Evolutionary conservation across 1,284 basidiomycete species (phyloP).

Genomic region (Rhodofomes roseus): DNA sequence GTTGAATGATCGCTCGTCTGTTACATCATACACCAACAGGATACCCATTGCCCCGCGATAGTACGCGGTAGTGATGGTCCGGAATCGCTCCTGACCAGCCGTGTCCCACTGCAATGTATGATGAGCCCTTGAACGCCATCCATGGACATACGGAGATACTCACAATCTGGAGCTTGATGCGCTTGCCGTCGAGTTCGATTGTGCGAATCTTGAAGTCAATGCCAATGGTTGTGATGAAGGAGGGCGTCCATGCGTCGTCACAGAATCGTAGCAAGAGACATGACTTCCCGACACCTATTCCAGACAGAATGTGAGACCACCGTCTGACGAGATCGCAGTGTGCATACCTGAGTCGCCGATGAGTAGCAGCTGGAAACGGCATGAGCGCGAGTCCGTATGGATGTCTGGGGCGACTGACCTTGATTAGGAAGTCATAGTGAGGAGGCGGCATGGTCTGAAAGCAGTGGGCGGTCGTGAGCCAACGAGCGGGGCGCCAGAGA

Average conservation of each 20-base stretch:
- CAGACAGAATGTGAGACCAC: slow-evolving; percentile 1
- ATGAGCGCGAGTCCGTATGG: slow-evolving; percentile 7
- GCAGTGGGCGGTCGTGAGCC: not conserved
- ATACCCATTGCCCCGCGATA: slow-evolving; percentile 99
- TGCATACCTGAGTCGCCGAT: slow-evolving; percentile 88
- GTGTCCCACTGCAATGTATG: slow-evolving; percentile 82
- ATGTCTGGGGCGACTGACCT: slow-evolving; percentile 41
- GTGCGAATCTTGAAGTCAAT: slow-evolving; percentile 97
- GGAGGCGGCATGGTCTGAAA: slow-evolving; percentile 69
- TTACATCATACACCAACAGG: slow-evolving; percentile 97
- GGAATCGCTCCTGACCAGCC: slow-evolving; percentile 98
- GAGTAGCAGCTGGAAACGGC: slow-evolving; percentile 72
- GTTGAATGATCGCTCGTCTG: slow-evolving; percentile 96
- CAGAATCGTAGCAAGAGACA: slow-evolving; percentile 98
- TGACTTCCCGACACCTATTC: slow-evolving; percentile 93
- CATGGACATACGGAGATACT: slow-evolving; percentile 27
- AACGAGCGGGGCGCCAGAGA: not conserved
- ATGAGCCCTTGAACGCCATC: not conserved
- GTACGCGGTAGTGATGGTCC: slow-evolving; percentile 99
- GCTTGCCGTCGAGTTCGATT: slow-evolving; percentile 94
- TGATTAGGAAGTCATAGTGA: slow-evolving; percentile 92
- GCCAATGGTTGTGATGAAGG: slow-evolving; percentile 99
- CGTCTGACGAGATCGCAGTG: not conserved
- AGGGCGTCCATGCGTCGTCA: slow-evolving; percentile 99
- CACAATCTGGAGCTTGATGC: slow-evolving; percentile 96